phyloP scores from a whole-genome alignment of 768 basidiomycete genomes.

The Rhizopogon vesiculosus region DNA sequence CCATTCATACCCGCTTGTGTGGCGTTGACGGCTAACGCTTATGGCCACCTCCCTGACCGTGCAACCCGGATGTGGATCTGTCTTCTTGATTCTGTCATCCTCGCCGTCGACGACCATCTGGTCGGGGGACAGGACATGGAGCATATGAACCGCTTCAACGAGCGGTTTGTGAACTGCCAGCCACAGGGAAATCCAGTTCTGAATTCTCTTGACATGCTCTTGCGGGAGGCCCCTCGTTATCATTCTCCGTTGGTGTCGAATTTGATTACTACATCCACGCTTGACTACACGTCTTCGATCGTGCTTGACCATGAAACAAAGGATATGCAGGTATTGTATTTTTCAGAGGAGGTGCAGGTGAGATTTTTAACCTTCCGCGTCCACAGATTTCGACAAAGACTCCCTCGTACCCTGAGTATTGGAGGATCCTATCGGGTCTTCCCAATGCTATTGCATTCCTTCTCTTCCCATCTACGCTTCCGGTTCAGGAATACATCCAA shows the following conservation, averaged over 20 bases:
- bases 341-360: not conserved
- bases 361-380: not conserved
- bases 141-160: conserved; percentile 23
- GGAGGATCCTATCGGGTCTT: conserved; percentile 17
- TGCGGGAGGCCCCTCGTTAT: conserved; percentile 19
- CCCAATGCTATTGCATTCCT: conserved; percentile 24
- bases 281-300: conserved; percentile 27
- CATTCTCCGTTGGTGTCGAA: conserved; percentile 23
- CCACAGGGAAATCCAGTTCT: conserved; percentile 24
- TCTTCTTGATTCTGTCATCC: not conserved
- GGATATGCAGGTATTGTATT: conserved; percentile 12
- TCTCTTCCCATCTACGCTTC: conserved; percentile 25
- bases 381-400: conserved; percentile 7
- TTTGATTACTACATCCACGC: conserved; percentile 27
- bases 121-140: conserved; percentile 7
- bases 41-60: too few relatives aligned
- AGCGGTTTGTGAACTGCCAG: conserved; percentile 17
- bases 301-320: conserved; percentile 21
- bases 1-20: conserved; percentile 24
- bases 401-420: conserved; percentile 8
- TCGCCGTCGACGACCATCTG: not conserved
- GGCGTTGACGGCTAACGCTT: not conserved
- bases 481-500: conserved; percentile 25
- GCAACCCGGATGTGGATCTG: not conserved
- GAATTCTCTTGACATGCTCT: conserved; percentile 22